phyloP scores from a whole-genome alignment of 805 yeast species.

The Pichia scutulata region DNA sequence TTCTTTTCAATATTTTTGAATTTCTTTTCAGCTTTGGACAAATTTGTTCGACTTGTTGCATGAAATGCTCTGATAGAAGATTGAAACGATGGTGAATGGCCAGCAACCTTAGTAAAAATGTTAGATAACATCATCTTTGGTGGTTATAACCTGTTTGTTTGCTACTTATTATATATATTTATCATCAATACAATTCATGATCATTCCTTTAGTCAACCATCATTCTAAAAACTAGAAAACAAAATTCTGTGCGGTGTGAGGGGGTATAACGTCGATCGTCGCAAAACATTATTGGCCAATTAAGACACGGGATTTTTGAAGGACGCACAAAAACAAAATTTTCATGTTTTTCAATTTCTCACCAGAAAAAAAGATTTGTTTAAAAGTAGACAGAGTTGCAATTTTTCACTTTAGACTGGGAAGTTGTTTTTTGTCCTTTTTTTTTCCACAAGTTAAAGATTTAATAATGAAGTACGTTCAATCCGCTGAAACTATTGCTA shows the following conservation, averaged over 20 bases:
- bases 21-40: conserved; percentile 14
- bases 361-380: background rate
- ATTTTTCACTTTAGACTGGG: background rate
- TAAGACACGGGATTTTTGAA: background rate
- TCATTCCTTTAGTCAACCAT: background rate
- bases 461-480: conserved; percentile 51
- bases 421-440: background rate
- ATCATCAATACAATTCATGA: background rate
- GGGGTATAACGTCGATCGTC: conserved; percentile 6
- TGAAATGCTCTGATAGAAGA: conserved; percentile 1
- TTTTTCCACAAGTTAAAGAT: background rate
- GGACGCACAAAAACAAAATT: conserved; percentile 6
- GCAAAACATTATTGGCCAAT: background rate
- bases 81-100: background rate
- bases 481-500: conserved; percentile 48
- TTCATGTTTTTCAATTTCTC: background rate
- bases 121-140: background rate
- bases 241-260: conserved; percentile 6
- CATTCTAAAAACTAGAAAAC: background rate
- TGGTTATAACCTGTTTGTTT: background rate
- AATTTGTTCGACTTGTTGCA: conserved; percentile 1
- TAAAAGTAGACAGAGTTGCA: background rate
- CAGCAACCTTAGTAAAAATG: background rate
- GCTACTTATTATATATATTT: background rate
- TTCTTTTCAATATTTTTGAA: conserved; percentile 17